Base-by-base conservation (phyloP, 495 filamentous ascomycete species). In the Glonium stellatum region DNA sequence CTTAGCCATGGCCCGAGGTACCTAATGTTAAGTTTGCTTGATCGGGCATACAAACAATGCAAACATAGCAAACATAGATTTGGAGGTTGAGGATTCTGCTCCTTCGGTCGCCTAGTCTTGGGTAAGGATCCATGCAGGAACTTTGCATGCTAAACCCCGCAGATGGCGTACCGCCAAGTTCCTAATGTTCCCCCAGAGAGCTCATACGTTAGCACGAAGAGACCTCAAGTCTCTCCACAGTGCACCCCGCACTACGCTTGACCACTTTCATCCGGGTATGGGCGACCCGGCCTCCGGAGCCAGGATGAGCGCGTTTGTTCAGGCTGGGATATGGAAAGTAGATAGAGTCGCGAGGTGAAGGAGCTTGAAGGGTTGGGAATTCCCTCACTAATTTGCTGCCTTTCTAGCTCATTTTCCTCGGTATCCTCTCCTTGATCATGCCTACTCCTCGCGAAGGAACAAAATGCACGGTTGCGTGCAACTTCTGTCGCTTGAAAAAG, bases 201-300 rank as follows among this genome's bases (percentile, higher is more conserved):
- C n/a, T n/a, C n/a, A n/a, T n/a, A n/a, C n/a, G n/a, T n/a, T n/a
- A n/a, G n/a, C n/a, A n/a, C n/a, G n/a, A n/a, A n/a, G n/a, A n/a
- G n/a, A n/a, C n/a, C n/a, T n/a, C n/a, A n/a, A n/a, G n/a, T n/a
- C n/a, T n/a, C n/a, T n/a, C n/a, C n/a, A n/a, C n/a, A n/a, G n/a
- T n/a, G n/a, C n/a, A n/a, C 47, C 47, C 47, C 47, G 47, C 47
- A 50, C 47, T 50, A 21, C 47, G 47, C 47, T 50, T 50, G 47
- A 15, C 18, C 47, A 50, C 18, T 1, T 22, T 11, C 4, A 21
- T 50, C 47, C 47, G 47, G 47, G n/a, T 50, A 21, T 21, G 47
- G 47, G 21, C n/a, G 1, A 22, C 11, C 47, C 47, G 47, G 47
- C 1, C 47, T 22, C 47, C 47, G 47, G 22, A 11, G n/a, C 47